Evolutionary conservation across 495 filamentous ascomycete genomes (phyloP).

Genomic region (Penicillium longicatenatum): DNA sequence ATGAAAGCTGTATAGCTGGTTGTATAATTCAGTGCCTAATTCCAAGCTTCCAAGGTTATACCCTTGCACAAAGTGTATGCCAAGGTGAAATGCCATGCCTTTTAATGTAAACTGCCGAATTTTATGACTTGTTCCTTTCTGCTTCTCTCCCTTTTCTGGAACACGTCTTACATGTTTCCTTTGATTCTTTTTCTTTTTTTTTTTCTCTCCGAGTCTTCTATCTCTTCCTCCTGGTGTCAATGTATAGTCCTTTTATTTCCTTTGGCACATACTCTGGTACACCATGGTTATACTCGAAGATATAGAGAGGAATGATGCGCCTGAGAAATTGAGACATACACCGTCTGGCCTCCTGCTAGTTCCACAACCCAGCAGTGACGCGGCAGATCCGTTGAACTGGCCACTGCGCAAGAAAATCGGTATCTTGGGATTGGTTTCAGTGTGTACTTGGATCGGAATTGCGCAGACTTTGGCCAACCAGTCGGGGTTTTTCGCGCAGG

Average conservation of each 20-base stretch:
- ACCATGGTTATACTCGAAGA: not conserved
- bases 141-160: not conserved
- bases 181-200: not conserved
- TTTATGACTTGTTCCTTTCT: not conserved
- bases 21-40: not conserved
- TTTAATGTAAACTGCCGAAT: not conserved
- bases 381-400: not conserved
- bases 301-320: not conserved
- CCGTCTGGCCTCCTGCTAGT: not conserved
- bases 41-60: not conserved
- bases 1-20: not conserved
- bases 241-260: not conserved
- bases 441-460: not conserved
- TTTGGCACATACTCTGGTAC: not conserved
- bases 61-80: not conserved
- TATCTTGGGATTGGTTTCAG: not conserved
- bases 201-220: not conserved
- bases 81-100: not conserved
- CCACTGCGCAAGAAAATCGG: not conserved
- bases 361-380: not conserved
- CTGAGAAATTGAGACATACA: not conserved
- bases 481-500: not conserved
- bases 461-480: not conserved
- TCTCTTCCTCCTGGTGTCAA: not conserved
- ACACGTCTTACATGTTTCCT: not conserved